Conservation (phyloP, 805 yeast genomes). For the Kodamaea leandrae region DNA sequence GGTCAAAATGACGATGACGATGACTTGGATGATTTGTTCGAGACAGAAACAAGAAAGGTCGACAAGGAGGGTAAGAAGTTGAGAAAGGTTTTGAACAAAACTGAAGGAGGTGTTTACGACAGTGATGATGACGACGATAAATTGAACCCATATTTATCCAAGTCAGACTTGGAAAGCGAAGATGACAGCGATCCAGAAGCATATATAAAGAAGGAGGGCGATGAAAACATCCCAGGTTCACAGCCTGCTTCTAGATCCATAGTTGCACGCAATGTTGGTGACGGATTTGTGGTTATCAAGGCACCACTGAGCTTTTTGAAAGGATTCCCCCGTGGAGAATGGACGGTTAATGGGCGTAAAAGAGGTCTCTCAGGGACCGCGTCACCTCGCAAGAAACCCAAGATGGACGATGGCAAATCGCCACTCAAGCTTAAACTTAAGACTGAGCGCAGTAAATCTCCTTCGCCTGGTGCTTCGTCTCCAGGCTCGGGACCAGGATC, state of each 20-base stretch:
- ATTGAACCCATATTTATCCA: conserved; percentile 70
- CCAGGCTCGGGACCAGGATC: conserved; percentile 10
- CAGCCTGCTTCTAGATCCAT: conserved; percentile 7
- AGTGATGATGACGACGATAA: conserved; percentile 68
- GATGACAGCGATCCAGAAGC: conserved; percentile 50
- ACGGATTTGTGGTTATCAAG: conserved; percentile 54
- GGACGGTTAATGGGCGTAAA: conserved; percentile 67
- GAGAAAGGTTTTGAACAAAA: conserved; percentile 75
- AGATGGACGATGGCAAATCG: conserved; percentile 30
- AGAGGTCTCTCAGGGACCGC: conserved; percentile 20
- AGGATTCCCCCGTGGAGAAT: conserved; percentile 75
- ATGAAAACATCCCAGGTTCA: not conserved
- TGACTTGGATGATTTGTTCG: conserved; percentile 69
- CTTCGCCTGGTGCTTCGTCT: conserved; percentile 13
- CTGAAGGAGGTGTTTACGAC: conserved; percentile 88
- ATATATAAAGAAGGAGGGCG: conserved; percentile 31
- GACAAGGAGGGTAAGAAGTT: conserved; percentile 90
- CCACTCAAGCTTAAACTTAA: conserved; percentile 28
- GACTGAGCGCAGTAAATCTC: conserved; percentile 15
- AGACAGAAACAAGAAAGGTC: conserved; percentile 61
- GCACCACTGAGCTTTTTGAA: conserved; percentile 59
- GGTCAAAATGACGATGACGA: conserved; percentile 57
- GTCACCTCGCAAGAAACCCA: conserved; percentile 40
- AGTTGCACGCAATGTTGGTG: conserved; percentile 29
- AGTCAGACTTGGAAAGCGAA: conserved; percentile 58